A percentile compares a stretch with the other conserved stretches of the same genome.
phyloP scores from a whole-genome alignment of 1,139 yeast species.

The Eremothecium coryli region DNA sequence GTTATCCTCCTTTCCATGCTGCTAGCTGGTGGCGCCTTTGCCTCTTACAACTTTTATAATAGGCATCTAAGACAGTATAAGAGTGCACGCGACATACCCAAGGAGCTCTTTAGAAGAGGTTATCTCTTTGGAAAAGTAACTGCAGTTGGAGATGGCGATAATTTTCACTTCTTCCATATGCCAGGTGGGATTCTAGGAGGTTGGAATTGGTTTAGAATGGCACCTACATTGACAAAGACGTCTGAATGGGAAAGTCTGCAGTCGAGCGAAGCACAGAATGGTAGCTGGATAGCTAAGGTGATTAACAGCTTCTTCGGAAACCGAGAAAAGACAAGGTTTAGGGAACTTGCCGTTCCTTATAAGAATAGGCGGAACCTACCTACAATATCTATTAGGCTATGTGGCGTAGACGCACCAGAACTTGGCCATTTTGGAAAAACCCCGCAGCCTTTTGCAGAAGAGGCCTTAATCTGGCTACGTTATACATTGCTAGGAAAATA shows the following conservation, averaged over 20 bases:
- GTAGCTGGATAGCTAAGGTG: conserved; percentile 1
- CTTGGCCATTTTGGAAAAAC: conserved; percentile 91
- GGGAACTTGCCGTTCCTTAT: conserved; percentile 30
- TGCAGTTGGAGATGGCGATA: conserved; percentile 94
- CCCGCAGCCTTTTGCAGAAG: conserved; percentile 81
- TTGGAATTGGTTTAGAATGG: conserved; percentile 80
- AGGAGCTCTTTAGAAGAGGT: conserved; percentile 32
- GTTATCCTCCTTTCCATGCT: conserved; percentile 26
- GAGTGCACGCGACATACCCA: conserved; percentile 37
- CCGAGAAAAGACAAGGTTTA: conserved; percentile 26
- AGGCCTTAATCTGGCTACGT: conserved; percentile 72
- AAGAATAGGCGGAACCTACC: conserved; percentile 46
- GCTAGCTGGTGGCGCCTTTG: conserved; percentile 31
- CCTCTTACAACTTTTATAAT: conserved; percentile 32
- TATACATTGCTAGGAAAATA: conserved; percentile 52
- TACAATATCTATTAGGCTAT: conserved; percentile 53
- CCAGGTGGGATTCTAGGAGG: conserved; percentile 88
- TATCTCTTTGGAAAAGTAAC: conserved; percentile 75
- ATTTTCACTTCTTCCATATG: conserved; percentile 81
- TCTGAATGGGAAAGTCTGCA: background rate
- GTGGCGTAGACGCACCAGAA: conserved; percentile 99
- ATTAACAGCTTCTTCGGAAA: conserved; percentile 2
- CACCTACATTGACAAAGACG: conserved; percentile 32
- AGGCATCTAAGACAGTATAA: conserved; percentile 34
- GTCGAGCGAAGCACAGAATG: background rate